phyloP scores from a whole-genome alignment of 352 stramenopile species.

The Phytopythium mirpurense region DNA sequence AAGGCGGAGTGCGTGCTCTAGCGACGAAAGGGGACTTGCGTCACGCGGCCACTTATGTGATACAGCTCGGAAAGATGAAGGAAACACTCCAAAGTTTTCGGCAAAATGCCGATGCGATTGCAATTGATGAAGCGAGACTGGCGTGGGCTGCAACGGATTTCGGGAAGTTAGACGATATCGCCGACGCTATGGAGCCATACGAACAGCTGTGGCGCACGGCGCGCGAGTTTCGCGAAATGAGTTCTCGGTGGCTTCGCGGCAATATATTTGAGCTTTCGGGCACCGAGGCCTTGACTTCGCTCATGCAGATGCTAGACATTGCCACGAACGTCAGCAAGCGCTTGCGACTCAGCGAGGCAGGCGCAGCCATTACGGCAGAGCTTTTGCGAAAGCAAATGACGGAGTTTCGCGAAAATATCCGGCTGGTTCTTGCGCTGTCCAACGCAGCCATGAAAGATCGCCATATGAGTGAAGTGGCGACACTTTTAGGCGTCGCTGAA shows the following conservation, averaged over 20 bases:
- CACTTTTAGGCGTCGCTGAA: conserved; percentile 32
- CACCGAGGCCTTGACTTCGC: conserved; percentile 31
- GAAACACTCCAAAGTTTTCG: conserved; percentile 54
- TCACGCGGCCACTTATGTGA: conserved; percentile 69
- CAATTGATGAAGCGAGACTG: conserved; percentile 56
- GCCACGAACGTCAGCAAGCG: conserved; percentile 53
- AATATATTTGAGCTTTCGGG: conserved; percentile 70
- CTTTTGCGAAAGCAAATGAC: conserved; percentile 76
- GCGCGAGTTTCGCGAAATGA: conserved; percentile 73
- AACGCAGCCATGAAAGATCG: conserved; percentile 63
- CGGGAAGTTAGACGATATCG: conserved; percentile 67
- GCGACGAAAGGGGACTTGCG: conserved; percentile 73
- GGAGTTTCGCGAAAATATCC: conserved; percentile 65
- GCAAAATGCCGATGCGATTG: conserved; percentile 47
- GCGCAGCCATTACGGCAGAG: conserved; percentile 59
- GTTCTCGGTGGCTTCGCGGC: conserved; percentile 44
- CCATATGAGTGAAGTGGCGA: conserved; percentile 54
- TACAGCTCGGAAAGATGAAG: conserved; percentile 70
- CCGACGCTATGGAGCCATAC: conserved; percentile 68
- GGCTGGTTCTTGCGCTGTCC: conserved; percentile 57
- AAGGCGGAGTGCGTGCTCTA: conserved; percentile 60
- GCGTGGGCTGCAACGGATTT: conserved; percentile 72
- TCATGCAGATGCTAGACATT: conserved; percentile 54
- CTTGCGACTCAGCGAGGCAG: conserved; percentile 45
- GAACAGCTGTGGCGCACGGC: conserved; percentile 70